phyloP scores from a whole-genome alignment of 176 grass and related monocot genomes.

The Pontederia crassipes region DNA sequence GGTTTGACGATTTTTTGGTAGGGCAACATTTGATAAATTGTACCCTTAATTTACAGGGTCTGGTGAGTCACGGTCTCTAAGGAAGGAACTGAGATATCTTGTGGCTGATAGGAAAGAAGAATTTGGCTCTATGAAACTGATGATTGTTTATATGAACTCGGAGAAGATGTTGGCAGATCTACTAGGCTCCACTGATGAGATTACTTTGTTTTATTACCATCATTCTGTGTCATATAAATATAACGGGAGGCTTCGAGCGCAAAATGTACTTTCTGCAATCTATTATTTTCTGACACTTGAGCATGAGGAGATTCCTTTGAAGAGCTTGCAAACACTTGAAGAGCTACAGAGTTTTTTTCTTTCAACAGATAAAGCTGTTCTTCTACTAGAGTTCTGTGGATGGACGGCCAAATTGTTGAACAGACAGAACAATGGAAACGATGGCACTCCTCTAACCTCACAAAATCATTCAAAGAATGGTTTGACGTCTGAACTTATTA shows the following conservation, averaged over 20 bases:
- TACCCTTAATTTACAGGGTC: constrained; percentile 47
- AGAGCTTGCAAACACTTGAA: constrained; percentile 50
- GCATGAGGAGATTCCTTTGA: constrained; percentile 55
- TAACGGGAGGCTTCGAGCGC: constrained; percentile 58
- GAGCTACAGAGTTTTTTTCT: constrained; percentile 52
- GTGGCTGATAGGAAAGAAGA: constrained; percentile 32
- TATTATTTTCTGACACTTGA: constrained; percentile 49
- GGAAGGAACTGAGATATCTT: constrained; percentile 46
- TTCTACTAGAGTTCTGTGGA: constrained; percentile 79
- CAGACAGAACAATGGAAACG: constrained; percentile 34
- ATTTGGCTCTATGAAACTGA: constrained; percentile 52
- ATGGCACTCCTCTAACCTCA: constrained; percentile 23
- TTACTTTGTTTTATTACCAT: constrained; percentile 58
- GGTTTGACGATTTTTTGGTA: constrained; percentile 5
- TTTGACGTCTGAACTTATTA: constrained; percentile 25
- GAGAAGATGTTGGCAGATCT: constrained; percentile 66
- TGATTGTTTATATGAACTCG: constrained; percentile 68
- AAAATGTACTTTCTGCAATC: constrained; percentile 54
- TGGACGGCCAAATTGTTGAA: constrained; percentile 58
- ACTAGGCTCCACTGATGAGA: constrained; percentile 55
- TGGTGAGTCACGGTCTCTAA: constrained; percentile 76
- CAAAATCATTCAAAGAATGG: constrained; percentile 48
- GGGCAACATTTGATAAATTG: background rate
- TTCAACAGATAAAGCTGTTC: constrained; percentile 77
- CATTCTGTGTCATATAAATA: constrained; percentile 59